A percentile compares a stretch with the other conserved stretches of the same genome.
phyloP scores from a whole-genome alignment of 495 filamentous ascomycete species.

The Penicillium daleae region DNA sequence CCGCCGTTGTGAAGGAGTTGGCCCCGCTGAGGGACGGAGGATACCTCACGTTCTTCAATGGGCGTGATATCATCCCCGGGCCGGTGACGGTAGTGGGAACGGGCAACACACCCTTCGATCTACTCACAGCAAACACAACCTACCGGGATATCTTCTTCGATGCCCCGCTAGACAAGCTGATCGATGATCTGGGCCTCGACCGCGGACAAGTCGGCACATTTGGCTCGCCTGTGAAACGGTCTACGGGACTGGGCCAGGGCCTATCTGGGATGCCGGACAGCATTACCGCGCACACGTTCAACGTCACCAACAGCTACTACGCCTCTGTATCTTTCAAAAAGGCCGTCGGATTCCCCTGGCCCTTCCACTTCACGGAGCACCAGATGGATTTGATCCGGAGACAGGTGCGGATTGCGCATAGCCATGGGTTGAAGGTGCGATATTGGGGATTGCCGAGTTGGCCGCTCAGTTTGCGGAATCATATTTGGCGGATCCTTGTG shows the following conservation, averaged over 20 bases:
- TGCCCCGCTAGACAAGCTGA: conserved; percentile 53
- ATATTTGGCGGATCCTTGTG: conserved; percentile 73
- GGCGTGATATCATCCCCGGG: conserved; percentile 50
- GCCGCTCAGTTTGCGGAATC: conserved; percentile 73
- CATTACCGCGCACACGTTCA: conserved; percentile 46
- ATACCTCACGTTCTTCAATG: conserved; percentile 62
- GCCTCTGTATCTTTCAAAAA: conserved; percentile 49
- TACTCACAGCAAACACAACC: conserved; percentile 49
- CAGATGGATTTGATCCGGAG: conserved; percentile 65
- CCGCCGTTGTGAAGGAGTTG: conserved; percentile 61
- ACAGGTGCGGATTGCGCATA: conserved; percentile 71
- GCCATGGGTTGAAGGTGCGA: conserved; percentile 68
- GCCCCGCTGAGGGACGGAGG: conserved; percentile 66
- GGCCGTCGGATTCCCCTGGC: conserved; percentile 47
- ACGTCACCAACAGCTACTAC: conserved; percentile 52
- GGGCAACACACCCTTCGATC: conserved; percentile 75
- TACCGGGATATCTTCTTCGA: conserved; percentile 68
- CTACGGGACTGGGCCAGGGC: conserved; percentile 37
- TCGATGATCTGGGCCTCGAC: conserved; percentile 24
- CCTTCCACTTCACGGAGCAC: conserved; percentile 41
- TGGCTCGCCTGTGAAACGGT: neutral
- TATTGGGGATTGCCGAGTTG: conserved; percentile 83
- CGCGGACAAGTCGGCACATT: neutral
- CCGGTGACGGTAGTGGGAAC: conserved; percentile 81
- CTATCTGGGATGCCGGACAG: conserved; percentile 40